Evolutionary conservation across 345 rosid genomes (phyloP).

Genomic region (Brassica juncea): DNA sequence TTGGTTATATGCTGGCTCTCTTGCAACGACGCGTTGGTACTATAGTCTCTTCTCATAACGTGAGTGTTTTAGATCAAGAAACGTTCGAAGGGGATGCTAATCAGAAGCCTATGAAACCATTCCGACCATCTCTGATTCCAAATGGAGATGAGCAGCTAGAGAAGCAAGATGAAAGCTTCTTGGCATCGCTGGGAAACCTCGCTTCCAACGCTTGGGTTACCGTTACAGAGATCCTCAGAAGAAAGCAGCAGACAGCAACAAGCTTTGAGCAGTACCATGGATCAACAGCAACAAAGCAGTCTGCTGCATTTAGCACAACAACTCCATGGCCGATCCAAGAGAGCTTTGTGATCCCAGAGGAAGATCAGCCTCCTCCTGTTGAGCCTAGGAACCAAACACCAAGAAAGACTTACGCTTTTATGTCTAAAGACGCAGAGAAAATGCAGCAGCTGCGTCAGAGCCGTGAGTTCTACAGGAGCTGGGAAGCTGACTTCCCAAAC

Average conservation of each 20-base stretch:
- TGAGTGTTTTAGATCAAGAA: conserved; percentile 61
- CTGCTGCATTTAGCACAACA: conserved; percentile 41
- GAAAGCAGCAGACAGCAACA: conserved; percentile 38
- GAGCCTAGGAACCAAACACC: conserved; percentile 87
- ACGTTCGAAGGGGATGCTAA: conserved; percentile 35
- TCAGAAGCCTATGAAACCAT: conserved; percentile 66
- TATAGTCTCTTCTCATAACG: conserved; percentile 68
- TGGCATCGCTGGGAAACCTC: conserved; percentile 69
- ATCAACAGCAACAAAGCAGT: conserved; percentile 20
- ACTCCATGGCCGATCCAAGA: conserved; percentile 86
- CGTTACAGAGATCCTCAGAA: conserved; percentile 48
- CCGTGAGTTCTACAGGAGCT: conserved; percentile 65
- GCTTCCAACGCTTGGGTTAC: conserved; percentile 56
- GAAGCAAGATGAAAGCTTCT: conserved; percentile 77
- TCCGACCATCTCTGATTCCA: conserved; percentile 86
- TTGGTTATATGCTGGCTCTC: conserved; percentile 95
- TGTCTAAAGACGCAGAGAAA: conserved; percentile 94
- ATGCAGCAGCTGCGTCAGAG: conserved; percentile 86
- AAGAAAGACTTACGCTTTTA: conserved; percentile 82
- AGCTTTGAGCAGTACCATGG: conserved; percentile 54
- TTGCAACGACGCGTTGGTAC: conserved; percentile 78
- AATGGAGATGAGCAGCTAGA: conserved; percentile 62
- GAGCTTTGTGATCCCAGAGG: conserved; percentile 73
- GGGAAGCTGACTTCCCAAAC: conserved; percentile 62
- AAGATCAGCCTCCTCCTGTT: conserved; percentile 84